Evolutionary conservation across 2,329 filamentous ascomycete genomes (phyloP), one percentile per base, ranked within the genome.

Genomic region (Gliomastix tumulicola): DNA sequence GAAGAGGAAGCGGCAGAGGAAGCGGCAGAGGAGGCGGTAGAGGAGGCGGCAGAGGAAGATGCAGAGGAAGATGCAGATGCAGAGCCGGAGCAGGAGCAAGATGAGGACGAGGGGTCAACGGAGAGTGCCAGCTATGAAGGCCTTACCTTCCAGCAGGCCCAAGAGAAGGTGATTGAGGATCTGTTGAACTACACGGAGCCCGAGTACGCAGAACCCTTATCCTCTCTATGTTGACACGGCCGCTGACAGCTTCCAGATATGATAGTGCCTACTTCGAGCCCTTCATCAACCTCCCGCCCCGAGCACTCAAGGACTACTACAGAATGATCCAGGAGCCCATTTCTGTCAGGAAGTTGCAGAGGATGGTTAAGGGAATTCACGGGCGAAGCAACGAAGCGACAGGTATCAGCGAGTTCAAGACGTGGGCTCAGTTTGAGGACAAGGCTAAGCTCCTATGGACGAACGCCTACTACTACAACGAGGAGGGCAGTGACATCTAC

Each of bases 401-500:
- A 1, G 74, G 74, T 2, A 50, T 70, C 5, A 79, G 69, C 34
- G 79, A 88, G 33, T 87, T 88, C 60, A 89, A 87, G 56, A 84
- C 68, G 35, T 96, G 89, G 89, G 73, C 79, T 39, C 73, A 79
- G 1, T 87, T 95, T 46, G 87, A 88, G 55, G 80, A 88, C 37
- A 84, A 85, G 50, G 72, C 86, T 11, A 84, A 80, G 49, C 71
- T 86, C 36, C 79, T 96, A 30, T 96, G 89, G 89, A 74, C 73
- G 34, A 96, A 96, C 57, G 88, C 88, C 1, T 84, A 80, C 50
- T 82, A 82, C 41, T 96, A 90, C 66, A 96, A 96, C 47, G 87
- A 95, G 57, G 88, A 95, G 53, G 85, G 83, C 5, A 95, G 89
- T 51, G 83, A 88, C 13, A 89, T 95, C 35, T 87, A 81, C 44